Conservation (phyloP, 768 basidiomycete genomes). For the Tubosaeta sp. region DNA sequence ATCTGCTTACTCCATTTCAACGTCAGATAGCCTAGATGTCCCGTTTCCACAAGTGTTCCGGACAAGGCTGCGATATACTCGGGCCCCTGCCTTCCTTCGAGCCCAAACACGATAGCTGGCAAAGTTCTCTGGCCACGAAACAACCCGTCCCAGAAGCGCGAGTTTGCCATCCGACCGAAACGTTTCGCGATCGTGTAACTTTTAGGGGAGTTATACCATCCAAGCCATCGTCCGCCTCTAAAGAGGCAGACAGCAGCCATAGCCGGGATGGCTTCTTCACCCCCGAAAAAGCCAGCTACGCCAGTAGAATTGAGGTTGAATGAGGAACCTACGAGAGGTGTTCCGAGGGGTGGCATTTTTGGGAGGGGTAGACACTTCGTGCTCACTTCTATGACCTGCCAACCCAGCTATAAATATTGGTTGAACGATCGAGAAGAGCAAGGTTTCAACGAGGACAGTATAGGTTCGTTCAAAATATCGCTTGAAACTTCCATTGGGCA, state of each 20-base stretch:
- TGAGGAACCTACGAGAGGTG: constrained; percentile 2
- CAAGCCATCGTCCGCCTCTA: constrained; percentile 29
- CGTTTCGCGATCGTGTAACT: constrained; percentile 31
- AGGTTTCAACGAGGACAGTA: not conserved
- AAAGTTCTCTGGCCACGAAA: constrained; percentile 27
- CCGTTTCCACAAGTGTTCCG: constrained; percentile 24
- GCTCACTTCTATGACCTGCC: not conserved
- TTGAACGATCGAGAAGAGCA: too few relatives aligned
- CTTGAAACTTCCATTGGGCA: too few relatives aligned
- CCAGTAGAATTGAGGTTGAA: constrained; percentile 28
- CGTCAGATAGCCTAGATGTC: constrained; percentile 27
- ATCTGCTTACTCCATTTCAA: constrained; percentile 12
- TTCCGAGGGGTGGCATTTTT: constrained; percentile 10
- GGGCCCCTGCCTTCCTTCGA: constrained; percentile 29
- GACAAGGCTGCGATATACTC: constrained; percentile 26
- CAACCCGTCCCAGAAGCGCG: constrained; percentile 30
- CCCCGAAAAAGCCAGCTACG: constrained; percentile 34
- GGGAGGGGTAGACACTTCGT: not conserved
- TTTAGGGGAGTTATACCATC: constrained; percentile 36
- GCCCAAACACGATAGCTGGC: constrained; percentile 23
- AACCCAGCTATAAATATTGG: too few relatives aligned
- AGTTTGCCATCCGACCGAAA: constrained; percentile 30
- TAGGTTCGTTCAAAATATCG: not conserved
- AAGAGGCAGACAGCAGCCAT: constrained; percentile 32
- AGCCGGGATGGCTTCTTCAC: constrained; percentile 33